phyloP scores from a whole-genome alignment of 345 rosid species.

The Euphorbia lathyris region DNA sequence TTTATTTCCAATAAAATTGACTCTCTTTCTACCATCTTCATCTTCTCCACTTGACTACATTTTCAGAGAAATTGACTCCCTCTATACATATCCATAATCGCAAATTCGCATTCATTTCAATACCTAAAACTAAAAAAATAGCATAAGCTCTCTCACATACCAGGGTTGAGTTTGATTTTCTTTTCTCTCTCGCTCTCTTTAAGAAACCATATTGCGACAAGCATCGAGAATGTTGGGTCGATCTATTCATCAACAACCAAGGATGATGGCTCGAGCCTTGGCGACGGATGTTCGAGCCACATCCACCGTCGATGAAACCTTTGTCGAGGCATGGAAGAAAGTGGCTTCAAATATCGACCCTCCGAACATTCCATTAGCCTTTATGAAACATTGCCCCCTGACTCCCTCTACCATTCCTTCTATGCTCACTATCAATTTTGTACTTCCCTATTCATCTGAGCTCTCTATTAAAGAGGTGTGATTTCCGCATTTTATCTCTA shows the following conservation, averaged over 20 bases:
- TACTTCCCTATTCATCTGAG: constrained; percentile 50
- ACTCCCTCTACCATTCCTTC: constrained; percentile 62
- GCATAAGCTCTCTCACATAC: no score
- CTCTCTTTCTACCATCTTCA: no score
- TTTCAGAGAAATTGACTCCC: no score
- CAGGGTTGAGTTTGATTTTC: no score
- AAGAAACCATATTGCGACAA: constrained; percentile 18
- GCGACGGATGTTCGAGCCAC: constrained; percentile 53
- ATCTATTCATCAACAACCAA: constrained; percentile 11
- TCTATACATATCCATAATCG: no score
- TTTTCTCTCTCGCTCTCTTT: no score
- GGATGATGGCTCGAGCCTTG: constrained; percentile 34
- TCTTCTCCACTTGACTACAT: no score
- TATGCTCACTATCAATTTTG: constrained; percentile 81
- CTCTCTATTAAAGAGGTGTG: constrained; percentile 27
- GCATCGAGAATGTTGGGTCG: constrained; percentile 17
- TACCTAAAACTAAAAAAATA: no score
- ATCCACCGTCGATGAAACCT: constrained; percentile 40
- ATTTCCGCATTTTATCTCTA: no score
- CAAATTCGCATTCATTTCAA: no score
- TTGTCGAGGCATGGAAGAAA: constrained; percentile 67
- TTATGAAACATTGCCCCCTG: constrained; percentile 55
- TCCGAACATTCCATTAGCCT: constrained; percentile 68
- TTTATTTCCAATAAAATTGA: no score
- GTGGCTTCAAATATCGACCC: constrained; percentile 70